A percentile compares a stretch with the other conserved stretches of the same genome.
These are phyloP conservation scores for Jaminaea rosea DNA, from an alignment of 1,284 basidiomycete species.

Conservation along the genomic window DNA sequence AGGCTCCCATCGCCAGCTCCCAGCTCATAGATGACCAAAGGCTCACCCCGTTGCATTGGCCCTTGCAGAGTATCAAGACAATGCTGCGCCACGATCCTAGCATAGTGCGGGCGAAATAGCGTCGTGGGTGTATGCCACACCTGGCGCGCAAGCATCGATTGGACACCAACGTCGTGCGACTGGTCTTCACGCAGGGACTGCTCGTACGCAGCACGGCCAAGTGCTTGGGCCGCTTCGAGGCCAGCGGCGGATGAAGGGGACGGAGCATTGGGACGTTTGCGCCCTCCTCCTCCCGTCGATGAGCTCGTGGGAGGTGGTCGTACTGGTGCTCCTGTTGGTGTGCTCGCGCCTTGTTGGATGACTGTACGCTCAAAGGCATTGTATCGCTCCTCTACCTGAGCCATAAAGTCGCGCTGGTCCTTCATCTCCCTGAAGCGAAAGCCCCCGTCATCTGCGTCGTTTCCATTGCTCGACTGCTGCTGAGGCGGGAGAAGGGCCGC, in stretches of 20 bases:
- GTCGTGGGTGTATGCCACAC: slow-evolving; percentile 99
- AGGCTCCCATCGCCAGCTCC: slow-evolving; percentile 95
- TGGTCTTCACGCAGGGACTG: slow-evolving; percentile 26
- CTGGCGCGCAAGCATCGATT: slow-evolving; percentile 59
- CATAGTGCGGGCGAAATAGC: slow-evolving; percentile 96
- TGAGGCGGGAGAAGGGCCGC: slow-evolving; percentile 36
- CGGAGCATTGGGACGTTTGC: background rate
- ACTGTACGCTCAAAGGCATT: slow-evolving; percentile 30
- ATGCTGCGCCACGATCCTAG: slow-evolving; percentile 77
- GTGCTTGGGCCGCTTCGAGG: slow-evolving; percentile 21
- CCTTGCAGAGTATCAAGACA: slow-evolving; percentile 90
- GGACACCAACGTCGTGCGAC: slow-evolving; percentile 7
- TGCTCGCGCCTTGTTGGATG: background rate
- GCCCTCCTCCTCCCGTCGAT: too few species aligned
- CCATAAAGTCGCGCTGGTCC: slow-evolving; percentile 69
- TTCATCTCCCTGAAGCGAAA: slow-evolving; percentile 66
- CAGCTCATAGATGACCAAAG: slow-evolving; percentile 84
- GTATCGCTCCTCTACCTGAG: slow-evolving; percentile 61
- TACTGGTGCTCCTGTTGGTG: too few species aligned
- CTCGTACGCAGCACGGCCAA: slow-evolving; percentile 41
- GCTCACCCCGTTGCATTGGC: slow-evolving; percentile 81
- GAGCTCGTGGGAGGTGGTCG: too few species aligned
- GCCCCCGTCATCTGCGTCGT: slow-evolving; percentile 21
- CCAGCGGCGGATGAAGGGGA: slow-evolving; percentile 15
- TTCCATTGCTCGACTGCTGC: background rate